Evolutionary conservation across 2,329 filamentous ascomycete genomes (phyloP), one percentile per base, ranked within the genome.

Genomic region (Ceratocystis destructans): DNA sequence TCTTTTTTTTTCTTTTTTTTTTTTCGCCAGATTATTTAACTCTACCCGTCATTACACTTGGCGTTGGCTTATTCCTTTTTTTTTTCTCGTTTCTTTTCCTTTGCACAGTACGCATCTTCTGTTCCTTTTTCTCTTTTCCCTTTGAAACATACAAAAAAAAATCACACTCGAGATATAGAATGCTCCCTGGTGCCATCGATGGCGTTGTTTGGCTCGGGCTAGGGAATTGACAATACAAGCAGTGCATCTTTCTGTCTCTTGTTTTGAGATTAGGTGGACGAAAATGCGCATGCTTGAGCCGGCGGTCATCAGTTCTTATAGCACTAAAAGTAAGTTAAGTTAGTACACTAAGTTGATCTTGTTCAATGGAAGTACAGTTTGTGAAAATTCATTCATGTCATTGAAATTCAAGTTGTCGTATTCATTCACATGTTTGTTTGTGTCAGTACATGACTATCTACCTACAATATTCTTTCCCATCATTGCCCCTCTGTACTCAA

Each of bases 251-350:
- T 41, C 37, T 3, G 37, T 41, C 37, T 41, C 8, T 37, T 37
- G 8, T 3, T 1, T 37, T 41, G 12, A 10, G 37, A 15, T 41
- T 41, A 1, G 37, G 37, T 41, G 37, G 37, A 41, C 37, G 3
- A 12, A 41, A 15, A 41, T 17, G 5, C 15, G 17, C 25, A 59
- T 59, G 12, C 55, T 59, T 33, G 28, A 59, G 31, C 31, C 12
- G 37, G 37, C 48, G 55, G 28, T n/a, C 55, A 59, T 59, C 28
- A 17, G 17, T 59, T 33, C 20, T 59, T 20, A 59, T 15, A 59
- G 55, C 31, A 59, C 55, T 59, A 59, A 59, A 59, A 59, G 55
- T 59, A 59, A 59, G 55, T 59, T 59, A 20, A 59, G 53, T 59
- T 59, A 20, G 53, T 59, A n/a, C 33, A 15, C 31, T 7, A 41